These are phyloP conservation scores for Hemisphaericaspora subhashii DNA, from an alignment of 1,139 yeast species.

Conservation along the genomic window DNA sequence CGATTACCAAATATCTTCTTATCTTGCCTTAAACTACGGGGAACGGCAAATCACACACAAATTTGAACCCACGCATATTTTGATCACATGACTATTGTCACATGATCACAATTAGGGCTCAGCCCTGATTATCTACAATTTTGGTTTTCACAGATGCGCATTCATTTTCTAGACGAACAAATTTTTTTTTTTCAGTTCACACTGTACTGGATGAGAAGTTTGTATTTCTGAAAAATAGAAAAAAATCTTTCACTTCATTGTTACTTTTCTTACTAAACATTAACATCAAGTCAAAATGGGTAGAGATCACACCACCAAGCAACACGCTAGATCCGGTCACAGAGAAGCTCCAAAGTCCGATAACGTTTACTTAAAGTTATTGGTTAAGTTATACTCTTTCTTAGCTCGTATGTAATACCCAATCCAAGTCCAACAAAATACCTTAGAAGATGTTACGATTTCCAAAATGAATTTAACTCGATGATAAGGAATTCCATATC, in stretches of 20 bases:
- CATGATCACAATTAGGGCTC: constrained; percentile 2
- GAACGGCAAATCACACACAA: too few relatives aligned
- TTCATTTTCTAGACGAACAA: too few relatives aligned
- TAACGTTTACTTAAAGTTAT: constrained; percentile 96
- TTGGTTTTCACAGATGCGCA: too few relatives aligned
- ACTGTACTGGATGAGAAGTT: too few relatives aligned
- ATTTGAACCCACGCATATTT: background rate
- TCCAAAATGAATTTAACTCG: background rate
- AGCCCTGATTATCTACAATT: too few relatives aligned
- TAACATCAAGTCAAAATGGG: constrained; percentile 62
- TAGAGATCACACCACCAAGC: constrained; percentile 96
- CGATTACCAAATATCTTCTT: too few relatives aligned
- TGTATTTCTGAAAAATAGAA: background rate
- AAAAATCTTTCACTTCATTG: constrained; percentile 7
- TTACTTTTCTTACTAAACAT: constrained; percentile 3
- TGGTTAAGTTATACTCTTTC: constrained; percentile 98
- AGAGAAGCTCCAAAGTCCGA: constrained; percentile 99
- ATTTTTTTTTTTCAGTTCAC: too few relatives aligned
- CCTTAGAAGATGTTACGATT: constrained; percentile 13
- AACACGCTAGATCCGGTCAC: constrained; percentile 94
- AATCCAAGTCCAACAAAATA: background rate
- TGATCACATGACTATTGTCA: background rate
- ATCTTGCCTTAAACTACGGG: too few relatives aligned
- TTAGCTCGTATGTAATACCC: constrained; percentile 88
- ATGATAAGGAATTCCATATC: constrained; percentile 6